Percentiles rank a stretch among this genome's conserved stretches.
Conservation (phyloP, 2,329 filamentous ascomycete genomes). For the Ophiocordyceps sinensis region DNA sequence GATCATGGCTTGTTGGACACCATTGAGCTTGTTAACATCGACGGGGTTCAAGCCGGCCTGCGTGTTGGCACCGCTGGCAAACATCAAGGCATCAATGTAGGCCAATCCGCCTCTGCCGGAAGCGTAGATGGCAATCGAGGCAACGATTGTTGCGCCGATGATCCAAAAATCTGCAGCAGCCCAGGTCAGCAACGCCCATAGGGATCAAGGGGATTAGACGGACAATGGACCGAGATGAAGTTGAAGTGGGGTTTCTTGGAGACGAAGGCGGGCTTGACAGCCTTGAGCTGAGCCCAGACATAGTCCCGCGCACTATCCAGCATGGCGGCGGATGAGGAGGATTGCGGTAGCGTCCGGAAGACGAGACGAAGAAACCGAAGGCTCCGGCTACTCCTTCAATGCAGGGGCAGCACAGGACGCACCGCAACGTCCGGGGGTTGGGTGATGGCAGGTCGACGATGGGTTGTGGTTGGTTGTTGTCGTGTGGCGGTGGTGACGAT, state of each 20-base stretch:
- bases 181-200: constrained; percentile 6
- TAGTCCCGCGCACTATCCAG: constrained; percentile 18
- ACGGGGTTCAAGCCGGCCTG: constrained; percentile 86
- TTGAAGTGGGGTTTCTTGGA: constrained; percentile 56
- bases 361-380: neutral
- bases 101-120: constrained; percentile 39
- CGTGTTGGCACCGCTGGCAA: constrained; percentile 72
- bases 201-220: constrained; percentile 16
- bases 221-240: constrained; percentile 71
- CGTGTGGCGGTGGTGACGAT: neutral
- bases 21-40: constrained; percentile 51
- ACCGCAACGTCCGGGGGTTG: neutral
- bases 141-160: constrained; percentile 54
- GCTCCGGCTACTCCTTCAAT: neutral
- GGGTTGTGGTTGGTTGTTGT: neutral
- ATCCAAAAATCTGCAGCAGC: constrained; percentile 57
- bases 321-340: constrained; percentile 8
- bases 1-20: constrained; percentile 60
- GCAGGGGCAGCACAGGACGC: neutral
- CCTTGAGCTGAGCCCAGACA: constrained; percentile 28
- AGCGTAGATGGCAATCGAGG: constrained; percentile 64
- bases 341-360: neutral
- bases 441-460: neutral
- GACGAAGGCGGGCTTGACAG: constrained; percentile 40
- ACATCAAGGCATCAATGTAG: constrained; percentile 84